Evolutionary conservation across 2,329 filamentous ascomycete genomes (phyloP).

Genomic region (Epichloe hybrida): DNA sequence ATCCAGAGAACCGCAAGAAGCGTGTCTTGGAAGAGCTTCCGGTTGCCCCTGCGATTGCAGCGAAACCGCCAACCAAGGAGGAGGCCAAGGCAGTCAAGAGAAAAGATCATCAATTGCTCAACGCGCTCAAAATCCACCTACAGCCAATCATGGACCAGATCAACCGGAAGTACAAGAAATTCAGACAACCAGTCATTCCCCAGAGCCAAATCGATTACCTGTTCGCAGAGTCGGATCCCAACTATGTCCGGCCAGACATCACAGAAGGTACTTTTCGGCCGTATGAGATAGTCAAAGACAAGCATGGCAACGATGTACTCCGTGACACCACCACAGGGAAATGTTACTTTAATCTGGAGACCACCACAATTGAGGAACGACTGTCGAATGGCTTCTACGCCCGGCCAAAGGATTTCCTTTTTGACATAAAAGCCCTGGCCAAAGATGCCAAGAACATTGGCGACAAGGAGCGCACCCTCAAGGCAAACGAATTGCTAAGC

Average conservation of each 20-base stretch:
- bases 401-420: conserved; percentile 75
- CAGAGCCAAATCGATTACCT: conserved; percentile 65
- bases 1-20: conserved; percentile 76
- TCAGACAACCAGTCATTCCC: conserved; percentile 67
- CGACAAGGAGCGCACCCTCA: conserved; percentile 72
- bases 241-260: conserved; percentile 47
- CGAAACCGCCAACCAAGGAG: conserved; percentile 56
- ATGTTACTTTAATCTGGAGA: conserved; percentile 91
- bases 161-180: conserved; percentile 78
- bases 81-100: conserved; percentile 71
- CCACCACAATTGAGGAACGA: conserved; percentile 87
- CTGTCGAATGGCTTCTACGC: conserved; percentile 94
- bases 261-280: conserved; percentile 47
- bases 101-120: conserved; percentile 70
- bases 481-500: conserved; percentile 79
- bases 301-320: conserved; percentile 63
- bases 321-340: conserved; percentile 63
- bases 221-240: conserved; percentile 70
- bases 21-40: conserved; percentile 66
- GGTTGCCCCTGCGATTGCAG: conserved; percentile 58
- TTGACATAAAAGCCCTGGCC: conserved; percentile 71
- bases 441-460: conserved; percentile 73
- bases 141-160: conserved; percentile 97
- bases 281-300: conserved; percentile 68
- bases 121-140: conserved; percentile 74